Evolutionary conservation across 2,329 filamentous ascomycete genomes (phyloP), one percentile per base, ranked within the genome.

Genomic region (Microascus cirrosus): DNA sequence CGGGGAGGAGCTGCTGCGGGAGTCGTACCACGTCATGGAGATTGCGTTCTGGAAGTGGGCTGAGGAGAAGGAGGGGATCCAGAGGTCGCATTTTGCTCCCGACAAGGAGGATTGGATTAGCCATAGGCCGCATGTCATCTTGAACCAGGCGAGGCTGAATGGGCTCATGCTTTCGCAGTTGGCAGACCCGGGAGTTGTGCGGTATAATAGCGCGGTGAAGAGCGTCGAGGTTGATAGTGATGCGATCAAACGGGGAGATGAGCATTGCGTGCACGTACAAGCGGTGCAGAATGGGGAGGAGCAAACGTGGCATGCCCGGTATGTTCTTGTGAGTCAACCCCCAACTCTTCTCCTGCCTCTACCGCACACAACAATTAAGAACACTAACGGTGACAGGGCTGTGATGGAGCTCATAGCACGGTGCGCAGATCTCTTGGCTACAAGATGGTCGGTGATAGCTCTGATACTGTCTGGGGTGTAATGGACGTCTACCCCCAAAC

Each of bases 371-470:
- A n/a, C n/a, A n/a, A n/a, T n/a, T n/a, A n/a, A n/a, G n/a, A n/a
- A n/a, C n/a, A n/a, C 50, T 56, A 2, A 57, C 15, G 2, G 13
- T 22, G 7, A 5, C 45, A 63, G 62, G 62, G 69, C 8, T 74
- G 72, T 57, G 76, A 79, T 61, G 76, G 76, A 22, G 78, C 80
- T 0, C 79, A 82, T 62, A 80, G 77, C 35, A 69, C 68, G 2
- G 71, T 82, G 4, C 74, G 80, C 15, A 74, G 73, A 57, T 74
- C 74, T 0, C 71, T 82, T 2, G 77, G 78, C 1, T 77, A 77
- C 55, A 74, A 73, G 28, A 86, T 86, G 83, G 59, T 84, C 0
- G 83, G 81, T 35, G 81, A 84, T 63, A 78, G 73, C 57, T 77
- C 70, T 39, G 79, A 84, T 63, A 74, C 77, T 0, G 73, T 84